Base-by-base conservation (phyloP, 225 moss, liverwort and hornwort species). In the Marchantia paleacea region DNA sequence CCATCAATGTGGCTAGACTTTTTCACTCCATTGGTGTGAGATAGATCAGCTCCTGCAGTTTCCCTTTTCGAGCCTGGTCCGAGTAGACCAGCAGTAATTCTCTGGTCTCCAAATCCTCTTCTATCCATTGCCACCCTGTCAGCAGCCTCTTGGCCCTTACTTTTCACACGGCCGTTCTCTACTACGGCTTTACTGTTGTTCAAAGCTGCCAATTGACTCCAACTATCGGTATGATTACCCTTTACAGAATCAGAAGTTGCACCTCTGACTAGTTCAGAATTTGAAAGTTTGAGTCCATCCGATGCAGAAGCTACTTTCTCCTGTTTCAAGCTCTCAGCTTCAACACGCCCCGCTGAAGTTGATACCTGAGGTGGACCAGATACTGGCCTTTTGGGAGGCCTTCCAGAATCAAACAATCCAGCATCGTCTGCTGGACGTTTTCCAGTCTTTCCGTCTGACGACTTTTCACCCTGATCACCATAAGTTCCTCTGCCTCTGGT, bases 401-500 rank as follows among this genome's bases (percentile, higher is more conserved):
- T 91, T 77, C 89, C 75, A 77, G 86, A 78, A 64, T 96, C 94
- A 73, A 65, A 64, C 62, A 61, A 81, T 48, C 81, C 79, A 79
- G 86, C 69, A 55, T 96, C 96, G 52, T 94, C 96, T 65, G 88
- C 74, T 61, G 83, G 79, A 70, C 96, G 90, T 82, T 96, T 96
- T 7, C 86, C 87, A 84, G 82, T 90, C 87, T 90, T 92, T 47
- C 81, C 75, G 18, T 96, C 96, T 82, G 77, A 57, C 18, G 84
- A 84, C 80, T 87, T 96, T 49, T 92, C 94, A 78, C 79, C 85
- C 51, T 63, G 61, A 26, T 96, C 91, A 85, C 64, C 89, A 71
- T 61, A 48, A 31, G 69, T 58, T 76, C 84, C 80, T 67, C 85
- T 86, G 61, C 7, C 53, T 85, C 75, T 83, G 5, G 26, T 29